Conservation (phyloP, 116 monocot species). For the Zostera marina region DNA sequence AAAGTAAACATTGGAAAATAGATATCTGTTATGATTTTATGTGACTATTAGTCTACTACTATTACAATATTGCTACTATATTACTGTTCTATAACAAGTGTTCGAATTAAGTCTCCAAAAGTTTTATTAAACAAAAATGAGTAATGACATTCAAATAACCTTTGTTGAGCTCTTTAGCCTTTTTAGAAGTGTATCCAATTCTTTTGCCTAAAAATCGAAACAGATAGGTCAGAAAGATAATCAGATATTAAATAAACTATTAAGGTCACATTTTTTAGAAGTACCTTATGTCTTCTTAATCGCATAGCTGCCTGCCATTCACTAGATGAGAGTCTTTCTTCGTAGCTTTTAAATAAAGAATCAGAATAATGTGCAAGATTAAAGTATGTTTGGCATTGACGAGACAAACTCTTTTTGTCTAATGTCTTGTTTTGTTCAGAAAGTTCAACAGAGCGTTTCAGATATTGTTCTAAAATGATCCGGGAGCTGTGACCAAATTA, state of each 20-base stretch:
- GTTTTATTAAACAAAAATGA: neutral
- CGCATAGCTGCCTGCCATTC: conserved; percentile 96
- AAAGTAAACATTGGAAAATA: too few relatives aligned
- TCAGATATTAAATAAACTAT: neutral
- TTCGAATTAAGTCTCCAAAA: neutral
- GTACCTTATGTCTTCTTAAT: conserved; percentile 87
- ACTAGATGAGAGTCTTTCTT: conserved; percentile 78
- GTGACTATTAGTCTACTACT: too few relatives aligned
- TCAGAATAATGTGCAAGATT: conserved; percentile 90
- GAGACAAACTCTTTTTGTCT: conserved; percentile 27
- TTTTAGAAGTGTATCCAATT: conserved; percentile 80
- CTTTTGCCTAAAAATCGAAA: conserved; percentile 45
- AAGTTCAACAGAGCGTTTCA: conserved; percentile 73
- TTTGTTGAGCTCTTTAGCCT: conserved; percentile 72
- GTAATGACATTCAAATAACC: conserved; percentile 20
- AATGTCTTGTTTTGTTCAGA: conserved; percentile 21
- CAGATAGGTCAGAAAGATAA: neutral
- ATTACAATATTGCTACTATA: too few relatives aligned
- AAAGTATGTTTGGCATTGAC: conserved; percentile 60
- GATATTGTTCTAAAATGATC: conserved; percentile 73
- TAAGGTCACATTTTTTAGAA: neutral
- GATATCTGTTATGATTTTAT: too few relatives aligned
- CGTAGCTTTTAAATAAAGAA: conserved; percentile 77
- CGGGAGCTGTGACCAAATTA: conserved; percentile 37
- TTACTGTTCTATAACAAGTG: too few relatives aligned